These are phyloP conservation scores for Geoglossum glabrum DNA, from an alignment of 495 filamentous ascomycete genomes.

Conservation along the genomic window DNA sequence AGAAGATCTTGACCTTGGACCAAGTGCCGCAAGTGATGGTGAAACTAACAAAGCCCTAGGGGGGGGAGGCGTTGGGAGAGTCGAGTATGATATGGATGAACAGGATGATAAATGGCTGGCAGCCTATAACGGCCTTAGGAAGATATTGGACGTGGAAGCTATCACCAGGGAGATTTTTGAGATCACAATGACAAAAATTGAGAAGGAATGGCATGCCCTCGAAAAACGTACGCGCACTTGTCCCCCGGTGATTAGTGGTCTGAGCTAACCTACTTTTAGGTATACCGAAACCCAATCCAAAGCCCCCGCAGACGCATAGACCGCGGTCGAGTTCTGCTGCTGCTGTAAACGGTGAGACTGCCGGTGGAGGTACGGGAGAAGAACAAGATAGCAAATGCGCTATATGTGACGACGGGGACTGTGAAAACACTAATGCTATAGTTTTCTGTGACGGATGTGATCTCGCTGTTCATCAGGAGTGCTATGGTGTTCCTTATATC, in stretches of 20 bases:
- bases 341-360: constrained; percentile 76
- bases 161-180: constrained; percentile 91
- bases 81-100: constrained; percentile 99
- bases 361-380: constrained; percentile 48
- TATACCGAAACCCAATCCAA: constrained; percentile 89
- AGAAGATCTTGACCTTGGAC: constrained; percentile 55
- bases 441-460: constrained; percentile 99
- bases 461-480: constrained; percentile 94
- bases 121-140: constrained; percentile 55
- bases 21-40: constrained; percentile 36
- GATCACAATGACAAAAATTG: constrained; percentile 93
- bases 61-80: constrained; percentile 39
- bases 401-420: constrained; percentile 95
- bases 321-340: constrained; percentile 81
- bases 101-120: constrained; percentile 96
- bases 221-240: constrained; percentile 43
- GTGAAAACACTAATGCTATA: constrained; percentile 98
- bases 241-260: not conserved
- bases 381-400: constrained; percentile 96
- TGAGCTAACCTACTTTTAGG: constrained; percentile 9
- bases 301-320: constrained; percentile 79
- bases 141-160: constrained; percentile 45
- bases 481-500: constrained; percentile 97
- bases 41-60: constrained; percentile 28
- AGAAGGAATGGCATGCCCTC: constrained; percentile 93